Evolutionary conservation across 2,329 filamentous ascomycete species (phyloP), one percentile per base, ranked within the genome.

Genomic region (Aureobasidium sp.): DNA sequence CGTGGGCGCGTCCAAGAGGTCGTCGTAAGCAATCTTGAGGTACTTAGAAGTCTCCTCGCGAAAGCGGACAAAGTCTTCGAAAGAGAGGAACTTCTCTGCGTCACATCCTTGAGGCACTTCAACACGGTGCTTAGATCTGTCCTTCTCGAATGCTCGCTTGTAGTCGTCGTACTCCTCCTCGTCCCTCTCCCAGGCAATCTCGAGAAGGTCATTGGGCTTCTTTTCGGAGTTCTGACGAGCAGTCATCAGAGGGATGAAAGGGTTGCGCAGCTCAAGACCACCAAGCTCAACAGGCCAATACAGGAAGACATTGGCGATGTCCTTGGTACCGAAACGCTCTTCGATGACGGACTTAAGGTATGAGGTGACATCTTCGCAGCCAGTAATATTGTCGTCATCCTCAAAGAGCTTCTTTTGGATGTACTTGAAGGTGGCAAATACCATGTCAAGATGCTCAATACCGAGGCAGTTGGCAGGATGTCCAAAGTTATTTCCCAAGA

Each of bases 401-500:
- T 46, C 47, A 57, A 83, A 83, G 6, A 83, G 72, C 44, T 73
- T 71, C 9, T 75, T 70, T 66, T 84, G 80, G 41, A 81, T 80
- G 32, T 75, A 78, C 20, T 77, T 70, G 65, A 82, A 79, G 0
- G 79, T 81, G 3, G 72, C 69, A 3, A 84, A 77, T 72, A 83
- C 81, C 53, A 76, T 76, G 63, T 83, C 78, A 3, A 84, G 77
- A 66, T 84, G 81, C 24, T 75, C 71, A 26, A 73, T 76, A 0
- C 81, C 81, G 61, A 81, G 81, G 65, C 80, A 83, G 61, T 82
- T 79, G 3, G 80, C 78, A 0, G 81, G 71, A 37, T 75, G 75
- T 24, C 81, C 81, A 63, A 84, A 83, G 65, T 82, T 83, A 17
- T 76, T 77, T 3, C 75, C 73, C 69, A 84, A 81, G 72, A 84